Evolutionary conservation across 2,329 filamentous ascomycete genomes (phyloP).

Genomic region (Penicillium sp.): DNA sequence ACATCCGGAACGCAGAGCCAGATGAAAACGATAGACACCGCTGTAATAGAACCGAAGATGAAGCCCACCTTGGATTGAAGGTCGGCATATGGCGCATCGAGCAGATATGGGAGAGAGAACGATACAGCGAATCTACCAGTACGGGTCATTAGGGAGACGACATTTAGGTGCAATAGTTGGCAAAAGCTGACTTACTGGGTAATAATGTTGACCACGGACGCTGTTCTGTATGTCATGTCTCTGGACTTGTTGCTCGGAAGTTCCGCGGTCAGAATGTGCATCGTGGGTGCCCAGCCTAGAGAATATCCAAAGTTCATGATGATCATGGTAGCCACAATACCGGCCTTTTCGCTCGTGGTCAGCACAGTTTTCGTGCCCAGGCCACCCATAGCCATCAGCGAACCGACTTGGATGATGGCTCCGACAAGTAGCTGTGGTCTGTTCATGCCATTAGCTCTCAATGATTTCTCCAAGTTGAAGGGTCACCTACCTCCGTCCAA

Average conservation of each 20-base stretch:
- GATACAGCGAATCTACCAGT: constrained; percentile 26
- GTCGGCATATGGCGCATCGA: constrained; percentile 31
- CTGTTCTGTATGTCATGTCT: not conserved
- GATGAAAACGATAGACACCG: no score
- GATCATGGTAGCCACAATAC: not conserved
- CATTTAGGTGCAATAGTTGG: no score
- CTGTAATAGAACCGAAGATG: constrained; percentile 34
- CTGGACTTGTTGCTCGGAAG: constrained; percentile 15
- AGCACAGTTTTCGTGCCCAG: not conserved
- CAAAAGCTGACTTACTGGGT: no score
- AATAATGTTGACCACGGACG: not conserved
- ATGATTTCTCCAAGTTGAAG: no score
- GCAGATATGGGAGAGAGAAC: constrained; percentile 37
- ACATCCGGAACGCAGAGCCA: no score
- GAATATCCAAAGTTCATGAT: constrained; percentile 17
- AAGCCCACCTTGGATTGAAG: constrained; percentile 37
- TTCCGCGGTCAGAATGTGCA: constrained; percentile 21
- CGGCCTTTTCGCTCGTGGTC: not conserved
- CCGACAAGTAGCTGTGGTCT: not conserved
- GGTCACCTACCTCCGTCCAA: not conserved
- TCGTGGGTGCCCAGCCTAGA: constrained; percentile 18
- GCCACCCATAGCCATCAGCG: not conserved
- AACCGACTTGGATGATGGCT: not conserved
- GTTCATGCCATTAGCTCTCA: not conserved
- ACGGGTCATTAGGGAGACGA: no score